These are phyloP conservation scores for Penicillium manginii DNA, from an alignment of 495 filamentous ascomycete genomes.

Conservation along the genomic window DNA sequence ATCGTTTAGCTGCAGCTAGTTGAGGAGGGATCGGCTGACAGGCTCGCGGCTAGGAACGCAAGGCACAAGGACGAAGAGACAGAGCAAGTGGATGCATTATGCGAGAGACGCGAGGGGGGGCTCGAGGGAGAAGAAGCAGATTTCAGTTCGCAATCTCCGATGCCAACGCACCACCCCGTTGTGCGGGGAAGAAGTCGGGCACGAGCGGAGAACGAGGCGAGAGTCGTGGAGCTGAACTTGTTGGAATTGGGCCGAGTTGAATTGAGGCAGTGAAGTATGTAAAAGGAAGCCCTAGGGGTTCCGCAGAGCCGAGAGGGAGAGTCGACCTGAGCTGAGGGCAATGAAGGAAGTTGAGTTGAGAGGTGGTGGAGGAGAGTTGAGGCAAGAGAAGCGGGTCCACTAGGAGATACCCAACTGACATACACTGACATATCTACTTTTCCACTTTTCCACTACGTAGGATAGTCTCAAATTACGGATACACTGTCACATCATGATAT, in stretches of 20 bases:
- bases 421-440: too few species aligned
- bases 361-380: background rate
- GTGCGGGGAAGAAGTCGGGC: slow-evolving; percentile 13
- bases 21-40: background rate
- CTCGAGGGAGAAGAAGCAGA: slow-evolving; percentile 1
- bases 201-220: slow-evolving; percentile 1
- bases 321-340: too few species aligned
- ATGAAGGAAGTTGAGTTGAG: background rate
- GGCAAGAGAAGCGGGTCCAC: too few species aligned
- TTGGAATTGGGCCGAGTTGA: background rate
- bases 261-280: background rate
- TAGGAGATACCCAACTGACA: background rate
- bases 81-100: slow-evolving; percentile 37
- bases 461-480: too few species aligned
- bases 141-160: slow-evolving; percentile 2
- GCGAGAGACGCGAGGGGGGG: slow-evolving; percentile 15
- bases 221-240: background rate
- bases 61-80: slow-evolving; percentile 23
- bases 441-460: too few species aligned
- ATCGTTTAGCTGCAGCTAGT: background rate
- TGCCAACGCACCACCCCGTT: slow-evolving; percentile 26
- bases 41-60: slow-evolving; percentile 33
- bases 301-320: background rate
- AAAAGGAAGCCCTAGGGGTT: slow-evolving; percentile 1
- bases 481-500: too few species aligned